Evolutionary conservation across 345 rosid species (phyloP).

Genomic region (Sonneratia alba): DNA sequence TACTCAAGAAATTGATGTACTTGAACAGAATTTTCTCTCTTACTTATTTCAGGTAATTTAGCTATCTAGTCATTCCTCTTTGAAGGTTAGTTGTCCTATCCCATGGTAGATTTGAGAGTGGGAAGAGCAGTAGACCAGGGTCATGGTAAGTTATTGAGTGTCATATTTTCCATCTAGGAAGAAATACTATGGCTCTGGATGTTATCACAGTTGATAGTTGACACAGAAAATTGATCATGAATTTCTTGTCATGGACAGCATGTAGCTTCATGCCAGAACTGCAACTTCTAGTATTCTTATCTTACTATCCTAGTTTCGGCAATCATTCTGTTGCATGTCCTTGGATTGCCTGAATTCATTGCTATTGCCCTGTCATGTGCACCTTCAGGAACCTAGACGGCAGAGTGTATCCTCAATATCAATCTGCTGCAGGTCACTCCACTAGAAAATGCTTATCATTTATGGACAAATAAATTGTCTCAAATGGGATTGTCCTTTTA

Average conservation of each 20-base stretch:
- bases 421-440: neutral
- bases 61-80: neutral
- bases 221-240: neutral
- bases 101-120: neutral
- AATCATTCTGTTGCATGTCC: neutral
- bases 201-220: neutral
- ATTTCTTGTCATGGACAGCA: neutral
- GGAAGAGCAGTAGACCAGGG: neutral
- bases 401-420: neutral
- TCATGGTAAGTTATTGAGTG: neutral
- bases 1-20: conserved; percentile 54
- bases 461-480: neutral
- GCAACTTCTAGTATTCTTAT: neutral
- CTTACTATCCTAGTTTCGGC: neutral
- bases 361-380: neutral
- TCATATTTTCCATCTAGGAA: neutral
- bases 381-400: neutral
- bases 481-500: neutral
- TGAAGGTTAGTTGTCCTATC: neutral
- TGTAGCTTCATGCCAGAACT: neutral
- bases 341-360: neutral
- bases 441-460: neutral
- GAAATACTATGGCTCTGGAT: neutral
- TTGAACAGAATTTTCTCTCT: conserved; percentile 80
- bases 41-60: conserved; percentile 71